These are phyloP conservation scores for Penicillium aurantiogriseum DNA, from an alignment of 2,329 filamentous ascomycete species.

Conservation along the genomic window DNA sequence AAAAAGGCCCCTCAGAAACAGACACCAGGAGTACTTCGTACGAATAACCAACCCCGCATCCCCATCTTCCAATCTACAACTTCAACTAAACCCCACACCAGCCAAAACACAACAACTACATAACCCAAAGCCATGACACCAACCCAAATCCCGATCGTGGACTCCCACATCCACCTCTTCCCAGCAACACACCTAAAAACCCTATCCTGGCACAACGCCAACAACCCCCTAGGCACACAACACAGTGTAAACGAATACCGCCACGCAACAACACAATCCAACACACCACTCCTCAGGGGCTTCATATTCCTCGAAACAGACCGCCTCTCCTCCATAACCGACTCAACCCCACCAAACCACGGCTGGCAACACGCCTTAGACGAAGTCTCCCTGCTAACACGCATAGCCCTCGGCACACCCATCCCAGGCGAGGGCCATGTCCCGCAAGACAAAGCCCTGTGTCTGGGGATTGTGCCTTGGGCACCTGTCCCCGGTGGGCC, in stretches of 20 bases:
- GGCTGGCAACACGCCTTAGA: constrained; percentile 68
- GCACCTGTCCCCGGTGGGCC: constrained; percentile 72
- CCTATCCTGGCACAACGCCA: constrained; percentile 67
- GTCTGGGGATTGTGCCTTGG: constrained; percentile 76
- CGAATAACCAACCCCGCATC: background rate
- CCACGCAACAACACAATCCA: constrained; percentile 32
- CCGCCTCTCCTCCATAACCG: constrained; percentile 60
- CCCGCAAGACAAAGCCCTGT: constrained; percentile 52
- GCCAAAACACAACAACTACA: background rate
- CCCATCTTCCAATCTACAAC: background rate
- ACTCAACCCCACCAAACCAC: constrained; percentile 17
- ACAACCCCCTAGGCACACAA: constrained; percentile 60
- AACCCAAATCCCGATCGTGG: constrained; percentile 60
- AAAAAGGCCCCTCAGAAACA: background rate
- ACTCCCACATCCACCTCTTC: constrained; percentile 90
- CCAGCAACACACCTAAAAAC: constrained; percentile 64
- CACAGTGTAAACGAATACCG: constrained; percentile 66
- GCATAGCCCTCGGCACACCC: constrained; percentile 63
- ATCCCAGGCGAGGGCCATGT: constrained; percentile 59
- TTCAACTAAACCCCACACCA: background rate
- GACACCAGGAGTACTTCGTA: background rate
- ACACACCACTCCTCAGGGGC: constrained; percentile 51
- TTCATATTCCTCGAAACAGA: constrained; percentile 85
- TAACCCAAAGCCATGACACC: background rate
- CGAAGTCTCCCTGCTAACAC: constrained; percentile 68